A percentile compares a stretch with the other conserved stretches of the same genome.
phyloP scores from a whole-genome alignment of 768 basidiomycete species.

The Lactarius evosmus region DNA sequence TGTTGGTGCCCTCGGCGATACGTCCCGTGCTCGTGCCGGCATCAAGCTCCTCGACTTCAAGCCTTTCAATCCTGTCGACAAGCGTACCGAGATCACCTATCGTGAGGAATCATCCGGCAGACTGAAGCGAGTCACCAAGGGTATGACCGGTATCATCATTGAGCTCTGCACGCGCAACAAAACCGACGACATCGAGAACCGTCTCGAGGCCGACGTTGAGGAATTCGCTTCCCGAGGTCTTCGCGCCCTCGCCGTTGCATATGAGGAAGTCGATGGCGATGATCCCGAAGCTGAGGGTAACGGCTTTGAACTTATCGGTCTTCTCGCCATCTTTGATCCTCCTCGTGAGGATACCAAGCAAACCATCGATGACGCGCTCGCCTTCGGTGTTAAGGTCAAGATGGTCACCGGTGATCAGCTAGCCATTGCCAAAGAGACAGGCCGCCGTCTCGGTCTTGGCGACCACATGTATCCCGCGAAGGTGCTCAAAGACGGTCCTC shows the following conservation, averaged over 20 bases:
- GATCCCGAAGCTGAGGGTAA: slow-evolving; percentile 86
- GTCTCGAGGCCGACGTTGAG: slow-evolving; percentile 91
- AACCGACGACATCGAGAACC: slow-evolving; percentile 87
- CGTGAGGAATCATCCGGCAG: slow-evolving; percentile 91
- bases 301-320: slow-evolving; percentile 96
- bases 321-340: slow-evolving; percentile 96
- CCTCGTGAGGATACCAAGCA: slow-evolving; percentile 98
- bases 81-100: slow-evolving; percentile 99
- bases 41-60: slow-evolving; percentile 99
- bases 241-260: slow-evolving; percentile 94
- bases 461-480: slow-evolving; percentile 99
- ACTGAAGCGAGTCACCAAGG: slow-evolving; percentile 98
- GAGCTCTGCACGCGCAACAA: slow-evolving; percentile 98
- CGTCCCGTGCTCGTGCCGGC: slow-evolving; percentile 73
- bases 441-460: slow-evolving; percentile 94
- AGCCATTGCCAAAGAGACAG: slow-evolving; percentile 98
- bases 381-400: slow-evolving; percentile 97
- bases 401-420: slow-evolving; percentile 99
- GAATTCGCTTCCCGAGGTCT: slow-evolving; percentile 95
- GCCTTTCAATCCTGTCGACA: slow-evolving; percentile 99
- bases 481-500: slow-evolving; percentile 97
- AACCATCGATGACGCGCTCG: slow-evolving; percentile 95
- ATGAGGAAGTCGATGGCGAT: slow-evolving; percentile 85
- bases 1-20: slow-evolving; percentile 72
- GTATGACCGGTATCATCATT: slow-evolving; percentile 99